These are phyloP conservation scores for Acanthamoeba royreba DNA, from an alignment of 208 protist species.

Conservation along the genomic window DNA sequence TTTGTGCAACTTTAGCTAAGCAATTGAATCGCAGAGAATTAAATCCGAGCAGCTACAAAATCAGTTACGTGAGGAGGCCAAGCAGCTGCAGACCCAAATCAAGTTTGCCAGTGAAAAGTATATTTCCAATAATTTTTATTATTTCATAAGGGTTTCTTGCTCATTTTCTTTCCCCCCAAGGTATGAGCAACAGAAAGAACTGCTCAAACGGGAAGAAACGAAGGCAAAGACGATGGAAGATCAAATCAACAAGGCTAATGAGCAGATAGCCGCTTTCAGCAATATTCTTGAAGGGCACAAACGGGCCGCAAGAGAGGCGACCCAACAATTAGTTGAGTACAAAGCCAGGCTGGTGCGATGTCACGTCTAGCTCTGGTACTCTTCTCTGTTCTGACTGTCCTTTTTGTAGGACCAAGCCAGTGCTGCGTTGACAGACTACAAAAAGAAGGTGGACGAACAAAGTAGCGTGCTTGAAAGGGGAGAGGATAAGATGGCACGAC, in stretches of 20 bases:
- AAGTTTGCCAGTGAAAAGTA: not conserved
- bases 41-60: slow-evolving; percentile 19
- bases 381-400: not conserved
- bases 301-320: not conserved
- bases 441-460: slow-evolving; percentile 22
- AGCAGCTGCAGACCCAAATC: not conserved
- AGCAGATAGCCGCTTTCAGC: not conserved
- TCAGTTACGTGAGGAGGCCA: slow-evolving; percentile 3
- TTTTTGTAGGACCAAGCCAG: not conserved
- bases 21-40: not conserved
- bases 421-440: not conserved
- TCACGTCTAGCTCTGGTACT: not conserved
- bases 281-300: not conserved
- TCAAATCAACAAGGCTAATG: not conserved
- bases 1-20: not conserved
- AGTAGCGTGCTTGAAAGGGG: not conserved
- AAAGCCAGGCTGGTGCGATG: not conserved
- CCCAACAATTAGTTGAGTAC: not conserved
- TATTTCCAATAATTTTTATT: not conserved
- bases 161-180: not conserved
- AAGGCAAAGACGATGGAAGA: slow-evolving; percentile 26
- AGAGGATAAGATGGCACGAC: not conserved
- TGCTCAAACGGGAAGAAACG: not conserved
- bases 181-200: not conserved
- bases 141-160: not conserved